Base-by-base conservation (phyloP, 2,329 filamentous ascomycete genomes). In the Cercospora brassicicola region DNA sequence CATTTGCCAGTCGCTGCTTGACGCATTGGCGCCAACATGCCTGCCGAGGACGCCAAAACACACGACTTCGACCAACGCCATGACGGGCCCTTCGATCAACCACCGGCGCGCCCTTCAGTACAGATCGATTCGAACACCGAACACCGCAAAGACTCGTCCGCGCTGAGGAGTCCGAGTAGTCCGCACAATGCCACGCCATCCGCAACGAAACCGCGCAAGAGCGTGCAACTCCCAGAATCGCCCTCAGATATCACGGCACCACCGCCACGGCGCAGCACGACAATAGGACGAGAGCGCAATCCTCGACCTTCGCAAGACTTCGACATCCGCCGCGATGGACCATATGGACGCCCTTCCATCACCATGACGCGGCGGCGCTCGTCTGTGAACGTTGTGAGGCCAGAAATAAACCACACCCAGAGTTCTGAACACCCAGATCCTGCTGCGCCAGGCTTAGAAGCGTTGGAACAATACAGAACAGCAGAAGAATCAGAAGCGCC, bases 201-300 rank as follows among this genome's bases (percentile, higher is more conserved):
- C 10, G 33, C 79, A 23, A 68, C 76, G n/a, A 79, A 77, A 57
- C 53, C 60, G 48, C 66, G 66, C 61, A 78, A 81, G 33, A 78
- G 80, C 63, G 81, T 80, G 1, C 81, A 82, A 69, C 69, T 82
- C 69, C 64, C 69, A 6, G 31, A 63, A 45, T n/a, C 62, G 31
- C 56, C 61, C 30, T 53, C 56, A 30, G 61, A 66, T 4, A 9
- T 15, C 53, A 30, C 51, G 20, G 18, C 30, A n/a, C 10, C 45
- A 5, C 59, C 66, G 28, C 15, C 20, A 6, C 56, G 64, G n/a
- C 59, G 56, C n/a, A 67, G 66, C 45, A 74, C 71, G 42, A 62
- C 70, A 11, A 69, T 73, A 48, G 69, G 70, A 15, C 67, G 72
- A 23, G 62, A 64, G 30, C 62, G 51, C 51, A 57, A 26, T 57